Conservation (phyloP, 371 early-diverging fungal genomes). For the Haplosporangium sp. region DNA sequence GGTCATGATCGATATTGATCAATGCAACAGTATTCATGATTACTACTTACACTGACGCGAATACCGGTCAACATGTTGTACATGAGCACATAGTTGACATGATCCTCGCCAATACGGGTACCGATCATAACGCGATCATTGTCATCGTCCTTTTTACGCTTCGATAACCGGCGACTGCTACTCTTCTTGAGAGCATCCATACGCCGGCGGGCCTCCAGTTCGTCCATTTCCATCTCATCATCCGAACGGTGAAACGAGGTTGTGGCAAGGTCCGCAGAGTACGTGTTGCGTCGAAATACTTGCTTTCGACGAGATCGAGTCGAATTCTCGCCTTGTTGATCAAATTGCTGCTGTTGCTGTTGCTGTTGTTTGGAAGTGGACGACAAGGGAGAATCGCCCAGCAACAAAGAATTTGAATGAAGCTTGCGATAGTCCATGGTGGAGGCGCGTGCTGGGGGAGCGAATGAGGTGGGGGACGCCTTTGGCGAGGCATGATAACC, state of each 20-base stretch:
- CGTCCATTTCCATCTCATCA: slow-evolving; percentile 46
- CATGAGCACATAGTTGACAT: slow-evolving; percentile 88
- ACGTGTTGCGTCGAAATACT: slow-evolving; percentile 54
- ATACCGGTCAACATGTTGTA: slow-evolving; percentile 98
- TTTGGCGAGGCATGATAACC: slow-evolving; percentile 18
- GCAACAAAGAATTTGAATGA: slow-evolving; percentile 16
- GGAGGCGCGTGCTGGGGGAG: slow-evolving; percentile 42
- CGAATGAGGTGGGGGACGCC: slow-evolving; percentile 4
- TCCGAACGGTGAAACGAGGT: slow-evolving; percentile 41
- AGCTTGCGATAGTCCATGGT: slow-evolving; percentile 43
- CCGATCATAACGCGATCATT: slow-evolving; percentile 69
- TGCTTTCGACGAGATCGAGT: slow-evolving; percentile 20
- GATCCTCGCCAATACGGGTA: slow-evolving; percentile 73
- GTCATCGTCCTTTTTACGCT: slow-evolving; percentile 62
- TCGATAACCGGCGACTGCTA: slow-evolving; percentile 52
- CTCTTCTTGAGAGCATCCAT: slow-evolving; percentile 51
- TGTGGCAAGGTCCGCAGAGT: slow-evolving; percentile 36
- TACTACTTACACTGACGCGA: slow-evolving; percentile 76
- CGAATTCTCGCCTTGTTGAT: slow-evolving; percentile 22
- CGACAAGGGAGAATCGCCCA: slow-evolving; percentile 33
- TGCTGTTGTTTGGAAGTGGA: slow-evolving; percentile 18
- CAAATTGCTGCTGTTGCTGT: slow-evolving; percentile 17
- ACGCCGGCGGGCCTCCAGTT: slow-evolving; percentile 35
- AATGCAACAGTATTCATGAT: background rate
- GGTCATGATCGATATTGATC: too few species aligned